These are phyloP conservation scores for Cajanus cajan DNA, from an alignment of 306 rosid genomes.

Conservation along the genomic window DNA sequence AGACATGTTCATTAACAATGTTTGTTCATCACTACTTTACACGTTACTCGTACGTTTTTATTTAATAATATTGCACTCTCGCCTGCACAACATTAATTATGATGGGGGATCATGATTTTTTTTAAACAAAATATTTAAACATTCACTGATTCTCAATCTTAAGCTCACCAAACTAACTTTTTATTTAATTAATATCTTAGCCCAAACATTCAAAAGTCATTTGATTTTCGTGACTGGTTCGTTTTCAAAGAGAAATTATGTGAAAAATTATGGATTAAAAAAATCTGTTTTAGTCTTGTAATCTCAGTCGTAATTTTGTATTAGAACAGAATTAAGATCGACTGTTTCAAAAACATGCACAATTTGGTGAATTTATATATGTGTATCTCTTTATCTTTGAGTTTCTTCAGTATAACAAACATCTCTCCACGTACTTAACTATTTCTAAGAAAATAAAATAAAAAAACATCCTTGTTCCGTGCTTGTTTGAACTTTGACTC, in stretches of 20 bases:
- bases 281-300: not conserved
- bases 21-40: not conserved
- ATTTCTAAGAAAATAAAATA: too few species aligned
- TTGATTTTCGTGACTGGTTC: not conserved
- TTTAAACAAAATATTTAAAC: not conserved
- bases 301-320: not conserved
- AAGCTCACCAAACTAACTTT: not conserved
- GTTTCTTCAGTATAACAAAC: too few species aligned
- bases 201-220: not conserved
- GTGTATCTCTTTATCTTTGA: too few species aligned
- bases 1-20: not conserved
- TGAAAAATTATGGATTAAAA: not conserved
- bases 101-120: not conserved
- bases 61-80: not conserved
- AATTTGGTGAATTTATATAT: not conserved
- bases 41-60: not conserved
- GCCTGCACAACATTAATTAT: not conserved
- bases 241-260: not conserved
- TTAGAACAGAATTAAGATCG: too few species aligned
- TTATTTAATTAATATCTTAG: not conserved
- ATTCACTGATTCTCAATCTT: not conserved
- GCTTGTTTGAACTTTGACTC: not conserved
- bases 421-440: too few species aligned
- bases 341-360: not conserved
- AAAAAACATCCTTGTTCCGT: too few species aligned